Evolutionary conservation across 108 stramenopile genomes (phyloP).

Genomic region (Skeletonema marinoi): DNA sequence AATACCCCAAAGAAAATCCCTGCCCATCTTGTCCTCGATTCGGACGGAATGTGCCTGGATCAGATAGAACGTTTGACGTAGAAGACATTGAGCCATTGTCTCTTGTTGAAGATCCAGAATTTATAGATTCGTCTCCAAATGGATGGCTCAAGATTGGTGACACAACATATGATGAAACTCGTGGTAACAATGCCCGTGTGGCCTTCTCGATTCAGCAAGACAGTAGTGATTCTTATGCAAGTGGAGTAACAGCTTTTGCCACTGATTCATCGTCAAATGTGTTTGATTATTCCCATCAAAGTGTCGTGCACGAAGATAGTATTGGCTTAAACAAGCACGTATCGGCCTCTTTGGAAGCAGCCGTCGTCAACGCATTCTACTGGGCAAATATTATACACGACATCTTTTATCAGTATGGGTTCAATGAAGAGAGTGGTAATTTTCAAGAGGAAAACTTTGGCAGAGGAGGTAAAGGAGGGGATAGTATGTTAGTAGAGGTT

Average conservation of each 20-base stretch:
- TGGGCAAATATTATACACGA: neutral
- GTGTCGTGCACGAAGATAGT: neutral
- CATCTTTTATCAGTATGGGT: conserved; percentile 5
- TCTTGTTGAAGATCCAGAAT: neutral
- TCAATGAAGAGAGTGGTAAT: conserved; percentile 7
- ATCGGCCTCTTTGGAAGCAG: neutral
- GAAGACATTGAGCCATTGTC: neutral
- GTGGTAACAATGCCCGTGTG: neutral
- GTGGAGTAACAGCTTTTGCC: neutral
- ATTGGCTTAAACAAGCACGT: neutral
- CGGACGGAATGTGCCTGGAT: neutral
- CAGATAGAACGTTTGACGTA: neutral
- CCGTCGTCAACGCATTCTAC: neutral
- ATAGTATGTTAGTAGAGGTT: neutral
- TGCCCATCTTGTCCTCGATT: neutral
- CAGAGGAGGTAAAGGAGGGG: conserved; percentile 6
- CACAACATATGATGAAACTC: neutral
- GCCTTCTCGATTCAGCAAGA: neutral
- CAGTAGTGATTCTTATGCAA: neutral
- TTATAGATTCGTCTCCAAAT: neutral
- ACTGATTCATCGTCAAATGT: neutral
- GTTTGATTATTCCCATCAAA: neutral
- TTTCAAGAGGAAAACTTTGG: conserved; percentile 11
- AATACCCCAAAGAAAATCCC: neutral
- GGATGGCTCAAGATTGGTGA: neutral